phyloP scores from a whole-genome alignment of 2,329 filamentous ascomycete genomes.

The Colletotrichum sp. region DNA sequence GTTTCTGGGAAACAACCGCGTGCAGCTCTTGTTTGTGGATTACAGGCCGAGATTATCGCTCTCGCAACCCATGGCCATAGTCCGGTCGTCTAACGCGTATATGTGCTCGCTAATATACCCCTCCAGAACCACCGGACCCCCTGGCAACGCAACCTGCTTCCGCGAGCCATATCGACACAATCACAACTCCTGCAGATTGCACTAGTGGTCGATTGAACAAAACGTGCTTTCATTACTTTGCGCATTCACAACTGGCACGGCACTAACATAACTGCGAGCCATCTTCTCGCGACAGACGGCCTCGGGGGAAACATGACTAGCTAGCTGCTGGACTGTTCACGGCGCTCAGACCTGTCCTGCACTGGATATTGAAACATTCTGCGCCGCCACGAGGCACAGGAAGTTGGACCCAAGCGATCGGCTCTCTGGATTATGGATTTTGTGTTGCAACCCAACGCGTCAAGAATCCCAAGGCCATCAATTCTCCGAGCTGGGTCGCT shows the following conservation, averaged over 20 bases:
- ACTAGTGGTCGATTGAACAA: not conserved
- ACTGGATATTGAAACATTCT: not conserved
- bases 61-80: slow-evolving; percentile 33
- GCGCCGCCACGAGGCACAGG: not conserved
- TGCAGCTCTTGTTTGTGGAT: slow-evolving; percentile 25
- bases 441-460: slow-evolving; percentile 8
- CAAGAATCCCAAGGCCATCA: slow-evolving; percentile 3
- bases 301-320: not conserved
- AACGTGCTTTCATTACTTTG: not conserved
- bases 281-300: not conserved
- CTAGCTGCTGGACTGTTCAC: not conserved
- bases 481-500: slow-evolving; percentile 18
- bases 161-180: slow-evolving; percentile 10
- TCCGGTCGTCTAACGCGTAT: slow-evolving; percentile 37
- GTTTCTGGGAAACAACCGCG: slow-evolving; percentile 6
- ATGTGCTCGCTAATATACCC: slow-evolving; percentile 41
- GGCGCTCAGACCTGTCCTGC: not conserved
- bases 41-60: slow-evolving; percentile 40
- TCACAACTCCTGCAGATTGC: not conserved
- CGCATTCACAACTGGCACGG: not conserved
- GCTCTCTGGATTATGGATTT: not conserved
- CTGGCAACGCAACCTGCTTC: not conserved
- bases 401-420: not conserved
- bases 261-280: not conserved
- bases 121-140: slow-evolving; percentile 20